Evolutionary conservation across 2,329 filamentous ascomycete genomes (phyloP), one percentile per base, ranked within the genome.

Genomic region (Emydomyces testavorans): DNA sequence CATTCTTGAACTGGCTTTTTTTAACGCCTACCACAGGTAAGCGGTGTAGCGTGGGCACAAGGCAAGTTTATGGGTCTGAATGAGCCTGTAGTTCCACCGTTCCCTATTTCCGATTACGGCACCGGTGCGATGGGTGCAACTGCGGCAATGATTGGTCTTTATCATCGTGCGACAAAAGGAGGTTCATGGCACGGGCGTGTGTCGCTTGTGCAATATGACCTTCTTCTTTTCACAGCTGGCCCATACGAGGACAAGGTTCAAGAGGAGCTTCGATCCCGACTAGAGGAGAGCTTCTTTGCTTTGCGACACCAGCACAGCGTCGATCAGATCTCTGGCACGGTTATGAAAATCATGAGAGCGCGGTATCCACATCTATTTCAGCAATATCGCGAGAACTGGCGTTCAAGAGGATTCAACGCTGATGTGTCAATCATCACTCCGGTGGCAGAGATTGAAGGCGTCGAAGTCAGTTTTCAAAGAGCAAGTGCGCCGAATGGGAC

Each of bases 111-210:
- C 63, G 64, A 77, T 64, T 85, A 85, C 56, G 81, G 81, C 32
- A 85, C 82, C 0, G 82, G 82, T 24, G 83, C 79, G 58, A 80
- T 84, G 66, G 82, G 81, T 2, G 78, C 79, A 37, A 79, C 83
- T 54, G 78, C 80, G 2, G 80, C 80, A 0, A 61, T 86, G 29
- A 72, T 72, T 0, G 82, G 80, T 0, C 69, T 85, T 6, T 79
- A 78, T 56, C 73, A 75, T 55, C 72, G 82, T 26, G 76, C 80
- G 0, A 78, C 72, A 6, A 62, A 66, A 10, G 82, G 82, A 15
- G 82, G 82, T 1, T 82, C 78, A 1, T 84, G 80, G 70, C 70
- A 79, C 50, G 80, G 80, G 40, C 77, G 74, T 45, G 77, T 74
- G 0, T 81, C 78, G 1, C 67, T 85, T 15, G 71, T 79, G 57